Evolutionary conservation across 2,329 filamentous ascomycete genomes (phyloP).

Genomic region (Cordyceps fumosorosea): DNA sequence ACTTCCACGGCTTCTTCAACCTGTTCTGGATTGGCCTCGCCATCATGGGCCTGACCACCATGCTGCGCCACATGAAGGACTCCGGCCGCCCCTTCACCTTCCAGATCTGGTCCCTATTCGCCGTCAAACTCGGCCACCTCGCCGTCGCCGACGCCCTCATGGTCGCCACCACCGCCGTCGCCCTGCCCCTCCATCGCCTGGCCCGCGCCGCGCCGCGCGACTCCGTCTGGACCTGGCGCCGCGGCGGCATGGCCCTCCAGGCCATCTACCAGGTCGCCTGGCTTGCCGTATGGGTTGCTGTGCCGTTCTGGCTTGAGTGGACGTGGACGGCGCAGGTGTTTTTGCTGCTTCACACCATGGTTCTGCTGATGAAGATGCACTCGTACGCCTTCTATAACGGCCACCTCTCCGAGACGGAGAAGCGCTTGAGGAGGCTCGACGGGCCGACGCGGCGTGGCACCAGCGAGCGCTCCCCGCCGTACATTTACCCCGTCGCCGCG

Average conservation of each 20-base stretch:
- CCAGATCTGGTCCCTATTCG: constrained; percentile 82
- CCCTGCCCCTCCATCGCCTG: constrained; percentile 65
- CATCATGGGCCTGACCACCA: constrained; percentile 95
- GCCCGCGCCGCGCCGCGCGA: constrained; percentile 49
- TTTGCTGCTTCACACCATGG: constrained; percentile 82
- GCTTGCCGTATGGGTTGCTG: constrained; percentile 75
- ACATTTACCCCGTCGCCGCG: constrained; percentile 65
- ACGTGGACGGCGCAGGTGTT: constrained; percentile 98
- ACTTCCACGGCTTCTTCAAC: constrained; percentile 96
- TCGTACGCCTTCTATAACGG: constrained; percentile 98
- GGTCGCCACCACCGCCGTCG: constrained; percentile 67
- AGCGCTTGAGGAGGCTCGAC: constrained; percentile 74
- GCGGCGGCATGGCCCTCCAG: constrained; percentile 73
- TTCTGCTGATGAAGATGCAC: constrained; percentile 98
- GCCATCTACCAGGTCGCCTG: constrained; percentile 73
- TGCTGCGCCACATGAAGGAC: constrained; percentile 87
- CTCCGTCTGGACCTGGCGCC: constrained; percentile 62
- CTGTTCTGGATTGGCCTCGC: constrained; percentile 96
- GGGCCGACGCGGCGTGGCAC: constrained; percentile 54
- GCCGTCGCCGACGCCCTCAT: constrained; percentile 78
- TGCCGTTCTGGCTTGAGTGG: constrained; percentile 83
- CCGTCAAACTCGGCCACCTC: constrained; percentile 81
- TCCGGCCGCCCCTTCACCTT: constrained; percentile 81
- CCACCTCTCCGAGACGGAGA: constrained; percentile 81
- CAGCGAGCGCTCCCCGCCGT: constrained; percentile 58